Evolutionary conservation across 495 filamentous ascomycete genomes (phyloP).

Genomic region (Aspergillus asperescens): DNA sequence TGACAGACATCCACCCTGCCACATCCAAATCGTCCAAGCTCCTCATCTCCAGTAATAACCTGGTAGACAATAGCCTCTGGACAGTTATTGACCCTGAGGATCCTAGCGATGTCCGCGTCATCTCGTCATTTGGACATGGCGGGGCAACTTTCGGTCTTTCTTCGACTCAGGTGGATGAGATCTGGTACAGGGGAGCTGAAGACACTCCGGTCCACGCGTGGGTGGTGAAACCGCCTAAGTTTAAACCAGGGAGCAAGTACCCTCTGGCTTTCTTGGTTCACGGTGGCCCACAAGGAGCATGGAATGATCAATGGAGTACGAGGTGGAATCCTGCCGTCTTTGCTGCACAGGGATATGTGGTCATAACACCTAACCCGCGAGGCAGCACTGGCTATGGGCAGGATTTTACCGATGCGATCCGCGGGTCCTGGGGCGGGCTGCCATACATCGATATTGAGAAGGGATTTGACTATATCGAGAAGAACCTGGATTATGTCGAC

Average conservation of each 20-base stretch:
- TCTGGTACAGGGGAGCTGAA: conserved; percentile 63
- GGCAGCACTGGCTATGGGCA: conserved; percentile 85
- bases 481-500: conserved; percentile 70
- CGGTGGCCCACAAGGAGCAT: conserved; percentile 82
- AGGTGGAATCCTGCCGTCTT: conserved; percentile 90
- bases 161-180: conserved; percentile 56
- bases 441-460: conserved; percentile 79
- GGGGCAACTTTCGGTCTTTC: conserved; percentile 66
- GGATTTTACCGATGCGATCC: conserved; percentile 69
- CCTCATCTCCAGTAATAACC: conserved; percentile 59
- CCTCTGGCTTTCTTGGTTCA: conserved; percentile 81
- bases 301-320: conserved; percentile 79
- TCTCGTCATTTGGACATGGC: conserved; percentile 64
- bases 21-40: conserved; percentile 45
- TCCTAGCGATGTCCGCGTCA: conserved; percentile 33
- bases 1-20: conserved; percentile 53
- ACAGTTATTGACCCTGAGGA: conserved; percentile 50
- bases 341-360: conserved; percentile 87
- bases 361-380: conserved; percentile 82
- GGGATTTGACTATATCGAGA: conserved; percentile 69
- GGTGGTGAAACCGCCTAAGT: conserved; percentile 75
- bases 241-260: conserved; percentile 67
- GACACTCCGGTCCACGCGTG: conserved; percentile 67
- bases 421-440: conserved; percentile 68
- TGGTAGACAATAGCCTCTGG: conserved; percentile 66